A percentile compares a stretch with the other conserved stretches of the same genome.
Conservation (phyloP, 352 stramenopile genomes). For the Globisporangium nagaii region DNA sequence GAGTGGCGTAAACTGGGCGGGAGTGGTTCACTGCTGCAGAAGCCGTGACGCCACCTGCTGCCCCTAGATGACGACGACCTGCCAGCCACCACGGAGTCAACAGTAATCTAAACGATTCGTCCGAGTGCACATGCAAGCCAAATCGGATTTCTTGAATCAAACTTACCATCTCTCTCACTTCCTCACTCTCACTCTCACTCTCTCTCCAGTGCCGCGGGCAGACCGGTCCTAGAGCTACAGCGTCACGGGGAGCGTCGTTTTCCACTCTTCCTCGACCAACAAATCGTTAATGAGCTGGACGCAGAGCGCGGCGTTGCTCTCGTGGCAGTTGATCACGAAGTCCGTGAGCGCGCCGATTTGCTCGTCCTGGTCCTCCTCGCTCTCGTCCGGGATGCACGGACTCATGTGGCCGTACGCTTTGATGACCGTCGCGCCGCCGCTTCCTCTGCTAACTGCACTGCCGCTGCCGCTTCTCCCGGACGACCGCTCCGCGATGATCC, state of each 20-base stretch:
- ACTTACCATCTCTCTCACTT: neutral
- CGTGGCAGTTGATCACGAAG: constrained; percentile 31
- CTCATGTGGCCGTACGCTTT: constrained; percentile 7
- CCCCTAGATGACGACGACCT: neutral
- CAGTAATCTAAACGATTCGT: neutral
- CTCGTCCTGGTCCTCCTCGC: constrained; percentile 23
- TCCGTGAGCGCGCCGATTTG: constrained; percentile 29
- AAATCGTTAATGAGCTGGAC: constrained; percentile 26
- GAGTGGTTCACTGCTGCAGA: neutral
- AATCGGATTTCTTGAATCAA: neutral
- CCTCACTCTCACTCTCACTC: neutral
- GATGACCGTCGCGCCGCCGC: constrained; percentile 1
- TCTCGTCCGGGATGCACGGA: constrained; percentile 2
- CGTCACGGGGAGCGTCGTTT: constrained; percentile 11
- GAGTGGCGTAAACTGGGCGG: neutral
- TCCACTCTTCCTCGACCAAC: constrained; percentile 43
- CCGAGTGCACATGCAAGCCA: too few relatives aligned
- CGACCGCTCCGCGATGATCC: constrained; percentile 13
- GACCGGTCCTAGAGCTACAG: constrained; percentile 1
- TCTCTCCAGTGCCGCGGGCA: too few relatives aligned
- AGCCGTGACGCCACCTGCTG: neutral
- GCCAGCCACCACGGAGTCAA: neutral
- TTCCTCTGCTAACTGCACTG: neutral
- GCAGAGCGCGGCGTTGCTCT: constrained; percentile 21
- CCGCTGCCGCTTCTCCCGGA: too few relatives aligned